Evolutionary conservation across 257 asterid species (phyloP).

Genomic region (Euphrasia confusa): DNA sequence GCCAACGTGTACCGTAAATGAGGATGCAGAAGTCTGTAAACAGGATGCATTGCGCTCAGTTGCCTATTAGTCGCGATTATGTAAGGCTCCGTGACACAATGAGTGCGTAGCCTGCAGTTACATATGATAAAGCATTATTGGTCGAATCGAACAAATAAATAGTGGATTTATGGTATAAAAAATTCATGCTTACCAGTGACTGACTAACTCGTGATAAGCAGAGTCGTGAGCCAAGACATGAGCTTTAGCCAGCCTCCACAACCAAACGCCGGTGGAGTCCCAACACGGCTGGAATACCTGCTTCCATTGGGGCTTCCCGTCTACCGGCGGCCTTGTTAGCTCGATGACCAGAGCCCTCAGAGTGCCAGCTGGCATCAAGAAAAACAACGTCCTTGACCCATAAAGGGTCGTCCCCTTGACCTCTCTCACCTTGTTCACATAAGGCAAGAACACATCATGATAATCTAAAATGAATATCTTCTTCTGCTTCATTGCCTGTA

Average conservation of each 20-base stretch:
- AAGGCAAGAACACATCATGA: conserved; percentile 67
- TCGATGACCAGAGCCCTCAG: conserved; percentile 71
- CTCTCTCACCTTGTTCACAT: conserved; percentile 56
- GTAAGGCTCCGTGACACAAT: conserved; percentile 68
- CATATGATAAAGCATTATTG: neutral
- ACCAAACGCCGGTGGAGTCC: conserved; percentile 61
- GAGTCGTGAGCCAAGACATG: conserved; percentile 78
- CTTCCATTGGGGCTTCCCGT: conserved; percentile 64
- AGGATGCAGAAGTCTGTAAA: conserved; percentile 58
- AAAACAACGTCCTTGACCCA: conserved; percentile 74
- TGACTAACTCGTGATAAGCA: conserved; percentile 59
- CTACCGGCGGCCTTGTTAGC: conserved; percentile 56
- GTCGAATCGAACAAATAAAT: neutral
- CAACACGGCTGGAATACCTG: conserved; percentile 38
- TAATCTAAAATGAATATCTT: conserved; percentile 62
- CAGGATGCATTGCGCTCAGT: conserved; percentile 76
- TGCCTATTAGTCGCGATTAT: conserved; percentile 69
- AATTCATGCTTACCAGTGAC: conserved; percentile 54
- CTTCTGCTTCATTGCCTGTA: conserved; percentile 64
- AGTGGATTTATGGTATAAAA: neutral
- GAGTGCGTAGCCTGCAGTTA: conserved; percentile 66
- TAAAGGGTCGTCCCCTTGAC: conserved; percentile 51
- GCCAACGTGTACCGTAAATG: conserved; percentile 84
- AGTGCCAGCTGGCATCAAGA: conserved; percentile 40
- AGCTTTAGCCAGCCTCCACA: conserved; percentile 72